Percentiles rank a stretch among this genome's conserved stretches.
phyloP scores from a whole-genome alignment of 2,329 filamentous ascomycete species.

The Talaromyces sp. region DNA sequence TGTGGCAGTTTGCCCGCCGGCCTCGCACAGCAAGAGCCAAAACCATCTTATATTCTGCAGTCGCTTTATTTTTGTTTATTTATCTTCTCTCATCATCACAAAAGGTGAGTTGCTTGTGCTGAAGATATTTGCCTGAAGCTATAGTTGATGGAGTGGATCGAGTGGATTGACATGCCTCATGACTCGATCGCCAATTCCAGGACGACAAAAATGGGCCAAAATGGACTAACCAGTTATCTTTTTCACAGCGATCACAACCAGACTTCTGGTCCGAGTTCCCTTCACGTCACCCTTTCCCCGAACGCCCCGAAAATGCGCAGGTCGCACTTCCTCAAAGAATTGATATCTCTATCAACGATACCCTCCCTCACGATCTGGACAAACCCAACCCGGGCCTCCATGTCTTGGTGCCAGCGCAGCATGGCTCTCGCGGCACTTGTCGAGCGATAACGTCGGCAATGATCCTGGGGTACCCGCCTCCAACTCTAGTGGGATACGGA shows the following conservation, averaged over 20 bases:
- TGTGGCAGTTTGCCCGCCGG: conserved; percentile 31
- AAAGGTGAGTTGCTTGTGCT: conserved; percentile 16
- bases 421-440: conserved; percentile 57
- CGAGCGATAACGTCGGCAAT: conserved; percentile 60
- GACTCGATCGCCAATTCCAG: not conserved
- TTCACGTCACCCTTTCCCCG: conserved; percentile 33
- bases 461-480: conserved; percentile 62
- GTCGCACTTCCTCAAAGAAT: conserved; percentile 27
- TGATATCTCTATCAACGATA: conserved; percentile 28
- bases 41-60: conserved; percentile 22
- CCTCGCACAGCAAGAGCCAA: conserved; percentile 31
- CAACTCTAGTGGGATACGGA: conserved; percentile 55
- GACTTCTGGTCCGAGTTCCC: conserved; percentile 40
- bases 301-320: conserved; percentile 35
- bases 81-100: conserved; percentile 23
- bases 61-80: conserved; percentile 30
- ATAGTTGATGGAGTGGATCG: not conserved
- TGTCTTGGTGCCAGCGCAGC: conserved; percentile 56
- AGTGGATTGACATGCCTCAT: not conserved
- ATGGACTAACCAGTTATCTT: not conserved
- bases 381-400: conserved; percentile 53
- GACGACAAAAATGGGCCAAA: not conserved
- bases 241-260: conserved; percentile 24
- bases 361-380: conserved; percentile 33
- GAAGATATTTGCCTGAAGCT: conserved; percentile 9